A percentile compares a stretch with the other conserved stretches of the same genome.
phyloP scores from a whole-genome alignment of 805 yeast species.

The Lachancea quebecensis region DNA sequence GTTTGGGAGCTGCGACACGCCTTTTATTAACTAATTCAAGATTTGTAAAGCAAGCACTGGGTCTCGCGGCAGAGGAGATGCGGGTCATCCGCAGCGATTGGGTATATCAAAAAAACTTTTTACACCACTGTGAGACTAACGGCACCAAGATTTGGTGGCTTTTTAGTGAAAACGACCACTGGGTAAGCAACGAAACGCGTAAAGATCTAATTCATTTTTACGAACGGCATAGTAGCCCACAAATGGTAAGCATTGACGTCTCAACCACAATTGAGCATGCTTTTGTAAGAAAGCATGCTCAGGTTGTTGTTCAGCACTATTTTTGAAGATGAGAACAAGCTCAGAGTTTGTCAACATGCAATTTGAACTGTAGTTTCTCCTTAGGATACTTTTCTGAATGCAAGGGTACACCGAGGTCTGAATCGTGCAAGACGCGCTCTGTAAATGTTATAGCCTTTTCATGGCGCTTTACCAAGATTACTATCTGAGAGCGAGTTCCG shows the following conservation, averaged over 20 bases:
- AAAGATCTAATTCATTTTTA: constrained; percentile 36
- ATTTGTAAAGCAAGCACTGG: constrained; percentile 48
- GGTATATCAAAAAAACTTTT: constrained; percentile 44
- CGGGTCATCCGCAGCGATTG: constrained; percentile 41
- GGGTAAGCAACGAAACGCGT: constrained; percentile 54
- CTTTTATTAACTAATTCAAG: constrained; percentile 36
- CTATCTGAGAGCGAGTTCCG: constrained; percentile 86
- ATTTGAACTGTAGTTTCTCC: constrained; percentile 19
- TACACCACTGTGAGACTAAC: constrained; percentile 24
- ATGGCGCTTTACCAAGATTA: constrained; percentile 49
- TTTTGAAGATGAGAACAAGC: constrained; percentile 1
- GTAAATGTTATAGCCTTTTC: constrained; percentile 47
- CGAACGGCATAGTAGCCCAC: constrained; percentile 18
- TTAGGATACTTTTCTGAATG: constrained; percentile 21
- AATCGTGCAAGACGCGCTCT: constrained; percentile 54
- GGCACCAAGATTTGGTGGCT: constrained; percentile 43
- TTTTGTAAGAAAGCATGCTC: constrained; percentile 53
- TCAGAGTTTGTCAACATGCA: constrained; percentile 1
- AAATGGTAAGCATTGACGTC: constrained; percentile 27
- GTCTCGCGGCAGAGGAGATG: constrained; percentile 58
- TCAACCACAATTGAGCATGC: constrained; percentile 44
- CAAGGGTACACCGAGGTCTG: constrained; percentile 32
- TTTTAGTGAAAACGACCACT: constrained; percentile 55
- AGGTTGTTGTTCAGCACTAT: constrained; percentile 24
- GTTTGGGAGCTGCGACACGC: constrained; percentile 36